Evolutionary conservation across 108 stramenopile species (phyloP).

Genomic region (Nannochloropsis salina): DNA sequence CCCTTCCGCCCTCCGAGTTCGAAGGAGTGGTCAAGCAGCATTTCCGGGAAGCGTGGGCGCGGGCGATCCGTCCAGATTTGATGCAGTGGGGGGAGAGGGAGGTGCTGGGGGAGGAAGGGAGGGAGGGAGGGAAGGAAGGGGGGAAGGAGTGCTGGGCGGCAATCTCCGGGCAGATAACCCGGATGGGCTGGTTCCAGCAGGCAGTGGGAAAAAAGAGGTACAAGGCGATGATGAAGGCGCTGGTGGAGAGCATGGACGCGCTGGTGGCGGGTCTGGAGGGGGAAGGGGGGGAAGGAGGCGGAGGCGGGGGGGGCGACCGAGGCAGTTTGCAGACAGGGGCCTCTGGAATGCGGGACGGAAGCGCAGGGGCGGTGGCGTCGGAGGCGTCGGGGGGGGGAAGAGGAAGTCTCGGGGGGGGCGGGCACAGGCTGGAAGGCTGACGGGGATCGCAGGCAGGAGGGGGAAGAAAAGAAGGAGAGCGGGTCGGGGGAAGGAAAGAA

Average conservation of each 20-base stretch:
- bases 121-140: neutral
- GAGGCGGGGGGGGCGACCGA: neutral
- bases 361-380: neutral
- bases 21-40: neutral
- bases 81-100: neutral
- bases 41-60: neutral
- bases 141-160: too few species aligned
- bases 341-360: neutral
- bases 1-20: constrained; percentile 6
- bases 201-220: neutral
- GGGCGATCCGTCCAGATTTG: neutral
- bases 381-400: too few species aligned
- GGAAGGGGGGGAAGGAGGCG: neutral
- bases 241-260: neutral
- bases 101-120: neutral
- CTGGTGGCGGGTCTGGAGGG: neutral
- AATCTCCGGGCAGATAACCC: neutral
- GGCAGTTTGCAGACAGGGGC: neutral
- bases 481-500: neutral
- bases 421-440: too few species aligned
- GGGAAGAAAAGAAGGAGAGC: neutral
- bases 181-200: neutral
- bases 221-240: neutral
- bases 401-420: too few species aligned
- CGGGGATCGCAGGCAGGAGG: too few species aligned